Conservation (phyloP, 1,284 basidiomycete species). For the Abortiporus biennis region DNA sequence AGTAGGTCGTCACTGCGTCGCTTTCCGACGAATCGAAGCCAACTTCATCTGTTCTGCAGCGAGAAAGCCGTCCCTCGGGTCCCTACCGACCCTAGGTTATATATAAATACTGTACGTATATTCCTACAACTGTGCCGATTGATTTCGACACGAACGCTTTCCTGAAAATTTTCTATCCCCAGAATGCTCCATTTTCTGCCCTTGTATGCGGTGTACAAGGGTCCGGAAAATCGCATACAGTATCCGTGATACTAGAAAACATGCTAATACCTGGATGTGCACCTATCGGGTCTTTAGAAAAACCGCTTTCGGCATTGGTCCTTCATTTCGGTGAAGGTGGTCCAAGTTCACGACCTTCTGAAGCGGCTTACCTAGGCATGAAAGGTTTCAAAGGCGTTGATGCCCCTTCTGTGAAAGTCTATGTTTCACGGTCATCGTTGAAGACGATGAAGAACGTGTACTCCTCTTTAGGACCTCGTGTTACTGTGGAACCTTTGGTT, state of each 20-base stretch:
- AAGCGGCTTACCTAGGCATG: conserved; percentile 55
- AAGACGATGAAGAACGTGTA: conserved; percentile 56
- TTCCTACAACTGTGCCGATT: background rate
- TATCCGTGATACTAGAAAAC: conserved; percentile 57
- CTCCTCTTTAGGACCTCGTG: conserved; percentile 37
- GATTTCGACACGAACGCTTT: background rate
- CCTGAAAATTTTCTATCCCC: background rate
- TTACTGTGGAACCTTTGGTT: conserved; percentile 48
- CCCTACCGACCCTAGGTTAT: conserved; percentile 41
- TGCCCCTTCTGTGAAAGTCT: conserved; percentile 48
- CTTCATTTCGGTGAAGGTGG: conserved; percentile 69
- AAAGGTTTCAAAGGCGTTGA: conserved; percentile 30
- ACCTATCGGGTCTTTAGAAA: conserved; percentile 42
- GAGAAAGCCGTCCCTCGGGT: no score
- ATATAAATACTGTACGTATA: conserved; percentile 51
- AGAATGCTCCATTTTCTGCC: conserved; percentile 32
- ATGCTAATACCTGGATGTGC: conserved; percentile 51
- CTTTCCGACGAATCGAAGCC: background rate
- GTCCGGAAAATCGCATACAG: conserved; percentile 66
- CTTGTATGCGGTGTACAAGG: conserved; percentile 35
- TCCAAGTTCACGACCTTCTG: conserved; percentile 45
- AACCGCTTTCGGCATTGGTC: conserved; percentile 55
- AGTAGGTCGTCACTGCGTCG: conserved; percentile 27
- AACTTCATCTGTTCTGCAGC: background rate
- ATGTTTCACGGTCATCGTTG: conserved; percentile 56